Percentiles rank a stretch among this genome's conserved stretches.
Evolutionary conservation across 768 basidiomycete genomes (phyloP).

Genomic region (Exidia glandulosa): DNA sequence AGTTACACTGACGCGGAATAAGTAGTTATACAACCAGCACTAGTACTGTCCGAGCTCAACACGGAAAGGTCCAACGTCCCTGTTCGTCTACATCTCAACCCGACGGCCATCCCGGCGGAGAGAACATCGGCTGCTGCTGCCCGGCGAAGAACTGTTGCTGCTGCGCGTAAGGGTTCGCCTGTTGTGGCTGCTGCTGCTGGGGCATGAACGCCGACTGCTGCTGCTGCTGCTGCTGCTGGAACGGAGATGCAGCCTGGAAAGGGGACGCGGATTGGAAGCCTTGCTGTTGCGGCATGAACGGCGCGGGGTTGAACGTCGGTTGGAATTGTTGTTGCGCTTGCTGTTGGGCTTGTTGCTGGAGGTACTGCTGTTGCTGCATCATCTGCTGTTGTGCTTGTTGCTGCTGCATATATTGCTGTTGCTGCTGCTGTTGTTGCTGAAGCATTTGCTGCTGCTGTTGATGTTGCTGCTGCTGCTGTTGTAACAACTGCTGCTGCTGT

Average conservation of each 20-base stretch:
- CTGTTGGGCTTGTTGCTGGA: neutral
- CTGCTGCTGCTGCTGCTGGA: conserved; percentile 8
- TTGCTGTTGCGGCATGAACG: conserved; percentile 16
- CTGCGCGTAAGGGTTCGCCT: too few species aligned
- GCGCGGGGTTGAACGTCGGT: conserved; percentile 5
- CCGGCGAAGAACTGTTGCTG: conserved; percentile 23
- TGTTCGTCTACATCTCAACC: neutral
- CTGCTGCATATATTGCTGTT: conserved; percentile 9
- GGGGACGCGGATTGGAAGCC: conserved; percentile 17
- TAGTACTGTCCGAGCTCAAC: neutral
- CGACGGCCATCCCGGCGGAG: neutral
- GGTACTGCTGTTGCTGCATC: neutral
- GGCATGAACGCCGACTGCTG: conserved; percentile 20
- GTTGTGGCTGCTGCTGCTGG: conserved; percentile 12
- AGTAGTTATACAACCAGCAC: neutral
- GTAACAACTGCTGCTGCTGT: neutral
- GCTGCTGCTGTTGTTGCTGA: conserved; percentile 18
- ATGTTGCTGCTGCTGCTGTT: conserved; percentile 1
- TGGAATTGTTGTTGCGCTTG: neutral
- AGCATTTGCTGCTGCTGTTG: conserved; percentile 16
- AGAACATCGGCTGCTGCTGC: neutral
- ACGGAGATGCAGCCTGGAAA: conserved; percentile 8
- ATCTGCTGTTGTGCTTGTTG: conserved; percentile 1
- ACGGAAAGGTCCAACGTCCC: neutral
- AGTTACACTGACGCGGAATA: neutral